Evolutionary conservation across 164 flowering plant genomes (phyloP).

Genomic region (Dillenia turbinata): DNA sequence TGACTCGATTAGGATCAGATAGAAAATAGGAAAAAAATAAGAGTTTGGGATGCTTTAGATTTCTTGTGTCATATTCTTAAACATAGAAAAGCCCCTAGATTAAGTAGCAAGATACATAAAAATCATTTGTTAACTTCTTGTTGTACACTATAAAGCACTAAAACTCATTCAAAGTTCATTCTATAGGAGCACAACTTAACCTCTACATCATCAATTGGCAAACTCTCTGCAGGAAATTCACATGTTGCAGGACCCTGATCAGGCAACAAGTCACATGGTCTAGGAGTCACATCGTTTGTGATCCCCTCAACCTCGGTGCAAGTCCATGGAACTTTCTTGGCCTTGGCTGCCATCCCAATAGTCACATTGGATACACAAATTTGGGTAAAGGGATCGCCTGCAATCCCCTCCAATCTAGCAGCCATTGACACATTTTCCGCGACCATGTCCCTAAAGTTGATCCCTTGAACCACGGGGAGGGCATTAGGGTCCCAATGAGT

Average conservation of each 20-base stretch:
- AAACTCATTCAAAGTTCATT: background rate
- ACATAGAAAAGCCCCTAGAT: no score
- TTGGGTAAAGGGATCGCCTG: slow-evolving; percentile 42
- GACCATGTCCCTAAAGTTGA: slow-evolving; percentile 47
- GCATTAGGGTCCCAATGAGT: slow-evolving; percentile 53
- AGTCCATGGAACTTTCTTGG: slow-evolving; percentile 54
- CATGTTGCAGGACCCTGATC: slow-evolving; percentile 30
- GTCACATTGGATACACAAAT: slow-evolving; percentile 66
- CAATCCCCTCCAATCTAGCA: slow-evolving; percentile 47
- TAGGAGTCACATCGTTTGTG: slow-evolving; percentile 43
- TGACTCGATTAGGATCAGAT: no score
- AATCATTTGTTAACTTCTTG: no score
- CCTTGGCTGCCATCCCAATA: slow-evolving; percentile 26
- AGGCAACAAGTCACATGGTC: slow-evolving; percentile 33
- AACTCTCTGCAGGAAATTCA: slow-evolving; percentile 33
- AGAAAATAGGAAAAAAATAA: no score
- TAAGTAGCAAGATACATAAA: no score
- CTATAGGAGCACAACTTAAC: slow-evolving; percentile 30
- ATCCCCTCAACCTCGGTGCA: slow-evolving; percentile 46
- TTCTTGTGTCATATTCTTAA: no score
- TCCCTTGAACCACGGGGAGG: slow-evolving; percentile 37
- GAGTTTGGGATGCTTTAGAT: no score
- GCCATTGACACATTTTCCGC: slow-evolving; percentile 70
- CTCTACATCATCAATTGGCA: slow-evolving; percentile 34
- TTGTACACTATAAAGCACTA: no score